Evolutionary conservation across 352 stramenopile genomes (phyloP).

Genomic region (Phytophthora citrophthora): DNA sequence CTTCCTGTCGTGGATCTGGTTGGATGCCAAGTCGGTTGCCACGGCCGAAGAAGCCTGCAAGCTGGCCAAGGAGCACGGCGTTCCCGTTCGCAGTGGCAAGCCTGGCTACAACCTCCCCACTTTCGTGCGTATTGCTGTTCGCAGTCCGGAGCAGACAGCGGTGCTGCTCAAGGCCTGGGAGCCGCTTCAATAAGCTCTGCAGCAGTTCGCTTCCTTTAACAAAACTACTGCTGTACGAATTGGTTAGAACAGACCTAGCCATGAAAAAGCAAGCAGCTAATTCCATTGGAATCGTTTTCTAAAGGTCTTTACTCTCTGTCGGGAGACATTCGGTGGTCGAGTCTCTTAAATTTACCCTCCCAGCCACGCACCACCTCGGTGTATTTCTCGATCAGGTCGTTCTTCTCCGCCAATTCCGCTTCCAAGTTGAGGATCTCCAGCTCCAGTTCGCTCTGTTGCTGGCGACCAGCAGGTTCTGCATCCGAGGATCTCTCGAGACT

Average conservation of each 20-base stretch:
- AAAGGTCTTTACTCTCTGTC: constrained; percentile 46
- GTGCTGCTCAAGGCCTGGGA: constrained; percentile 83
- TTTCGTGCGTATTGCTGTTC: constrained; percentile 86
- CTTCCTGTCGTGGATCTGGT: constrained; percentile 90
- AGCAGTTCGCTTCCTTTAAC: not conserved
- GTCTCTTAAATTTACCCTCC: constrained; percentile 86
- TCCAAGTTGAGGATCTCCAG: constrained; percentile 80
- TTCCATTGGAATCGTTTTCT: not conserved
- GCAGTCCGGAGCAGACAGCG: constrained; percentile 67
- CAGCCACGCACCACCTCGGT: constrained; percentile 81
- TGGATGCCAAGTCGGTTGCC: constrained; percentile 79
- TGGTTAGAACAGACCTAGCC: not conserved
- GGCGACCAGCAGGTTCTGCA: constrained; percentile 1
- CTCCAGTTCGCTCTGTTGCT: constrained; percentile 66
- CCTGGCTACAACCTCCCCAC: constrained; percentile 90
- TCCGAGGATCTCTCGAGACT: constrained; percentile 14
- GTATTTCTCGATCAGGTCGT: constrained; percentile 88
- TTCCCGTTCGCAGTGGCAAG: constrained; percentile 86
- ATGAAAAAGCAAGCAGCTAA: no score
- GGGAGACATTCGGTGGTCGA: constrained; percentile 70
- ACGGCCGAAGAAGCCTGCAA: constrained; percentile 63
- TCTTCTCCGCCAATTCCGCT: constrained; percentile 81
- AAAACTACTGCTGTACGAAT: not conserved
- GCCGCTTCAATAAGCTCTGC: constrained; percentile 49
- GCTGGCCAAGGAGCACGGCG: constrained; percentile 83